Conservation (phyloP, 257 asterid species). For the Fraxinus quadrangulata region DNA sequence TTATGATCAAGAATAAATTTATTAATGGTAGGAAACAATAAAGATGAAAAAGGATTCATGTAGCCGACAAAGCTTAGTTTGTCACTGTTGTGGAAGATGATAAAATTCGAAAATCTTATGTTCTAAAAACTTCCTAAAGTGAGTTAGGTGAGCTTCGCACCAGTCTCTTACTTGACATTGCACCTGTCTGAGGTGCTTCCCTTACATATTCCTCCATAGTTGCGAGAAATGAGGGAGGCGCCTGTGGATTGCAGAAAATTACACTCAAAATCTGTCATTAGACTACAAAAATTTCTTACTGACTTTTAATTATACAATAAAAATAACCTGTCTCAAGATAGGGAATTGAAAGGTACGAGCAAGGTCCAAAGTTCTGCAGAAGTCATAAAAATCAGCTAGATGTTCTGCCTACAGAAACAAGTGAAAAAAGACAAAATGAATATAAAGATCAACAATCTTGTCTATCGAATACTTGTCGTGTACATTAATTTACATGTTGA, state of each 20-base stretch:
- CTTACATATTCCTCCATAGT: conserved; percentile 90
- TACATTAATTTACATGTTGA: background rate
- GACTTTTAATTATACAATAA: background rate
- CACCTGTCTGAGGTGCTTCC: conserved; percentile 75
- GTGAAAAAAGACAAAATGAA: background rate
- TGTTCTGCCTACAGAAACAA: conserved; percentile 58
- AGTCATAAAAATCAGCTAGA: conserved; percentile 74
- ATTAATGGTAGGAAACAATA: background rate
- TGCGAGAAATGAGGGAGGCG: conserved; percentile 84
- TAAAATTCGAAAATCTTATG: background rate
- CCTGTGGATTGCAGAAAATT: conserved; percentile 48
- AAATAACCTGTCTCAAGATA: conserved; percentile 61
- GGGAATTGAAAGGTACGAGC: conserved; percentile 85
- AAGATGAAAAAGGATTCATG: background rate
- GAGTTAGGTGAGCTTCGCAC: conserved; percentile 35
- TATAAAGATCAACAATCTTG: conserved; percentile 13
- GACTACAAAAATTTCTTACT: background rate
- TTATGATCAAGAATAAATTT: too few species aligned
- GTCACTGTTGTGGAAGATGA: background rate
- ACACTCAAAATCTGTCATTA: background rate
- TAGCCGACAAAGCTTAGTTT: too few species aligned
- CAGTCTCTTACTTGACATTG: conserved; percentile 47
- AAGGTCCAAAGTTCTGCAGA: conserved; percentile 76
- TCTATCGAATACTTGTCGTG: background rate
- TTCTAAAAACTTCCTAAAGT: background rate